These are phyloP conservation scores for Brettanomyces sp. DNA, from an alignment of 805 yeast species.

Conservation along the genomic window DNA sequence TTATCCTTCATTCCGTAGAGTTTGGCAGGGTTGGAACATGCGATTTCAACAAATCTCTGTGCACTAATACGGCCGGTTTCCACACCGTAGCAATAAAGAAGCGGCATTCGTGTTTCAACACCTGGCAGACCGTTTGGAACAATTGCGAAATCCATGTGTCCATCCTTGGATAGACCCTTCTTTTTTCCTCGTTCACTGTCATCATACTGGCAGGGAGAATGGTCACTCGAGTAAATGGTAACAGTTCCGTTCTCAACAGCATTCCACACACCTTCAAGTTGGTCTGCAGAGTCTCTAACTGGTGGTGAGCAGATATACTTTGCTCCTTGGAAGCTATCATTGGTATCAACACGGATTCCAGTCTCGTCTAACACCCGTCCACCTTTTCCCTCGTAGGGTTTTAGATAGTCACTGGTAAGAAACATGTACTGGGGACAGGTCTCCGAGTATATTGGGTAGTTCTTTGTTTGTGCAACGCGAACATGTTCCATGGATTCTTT, in stretches of 20 bases:
- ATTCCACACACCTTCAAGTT: conserved; percentile 36
- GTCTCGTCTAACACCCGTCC: not conserved
- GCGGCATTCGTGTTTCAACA: conserved; percentile 36
- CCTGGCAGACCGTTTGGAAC: conserved; percentile 45
- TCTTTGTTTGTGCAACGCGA: conserved; percentile 30
- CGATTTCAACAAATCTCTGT: conserved; percentile 35
- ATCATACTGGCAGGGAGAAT: conserved; percentile 33
- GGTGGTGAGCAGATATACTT: conserved; percentile 45
- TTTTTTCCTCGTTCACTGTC: conserved; percentile 34
- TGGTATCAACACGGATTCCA: conserved; percentile 10
- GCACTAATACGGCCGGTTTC: conserved; percentile 30
- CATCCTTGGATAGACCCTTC: conserved; percentile 27
- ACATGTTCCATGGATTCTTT: conserved; percentile 32
- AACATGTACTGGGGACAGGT: conserved; percentile 43
- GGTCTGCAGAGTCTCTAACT: conserved; percentile 29
- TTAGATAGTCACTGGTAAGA: conserved; percentile 30
- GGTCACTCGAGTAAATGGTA: conserved; percentile 37
- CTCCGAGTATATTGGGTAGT: conserved; percentile 37
- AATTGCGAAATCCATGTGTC: conserved; percentile 31
- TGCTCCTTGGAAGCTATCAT: conserved; percentile 36
- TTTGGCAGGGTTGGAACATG: conserved; percentile 37
- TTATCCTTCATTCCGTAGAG: conserved; percentile 35
- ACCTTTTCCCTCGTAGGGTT: conserved; percentile 8
- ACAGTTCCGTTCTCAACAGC: conserved; percentile 38
- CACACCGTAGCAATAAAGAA: conserved; percentile 35